Base-by-base conservation (phyloP, 192 early-diverging fungal species). In the Backusella westeae region DNA sequence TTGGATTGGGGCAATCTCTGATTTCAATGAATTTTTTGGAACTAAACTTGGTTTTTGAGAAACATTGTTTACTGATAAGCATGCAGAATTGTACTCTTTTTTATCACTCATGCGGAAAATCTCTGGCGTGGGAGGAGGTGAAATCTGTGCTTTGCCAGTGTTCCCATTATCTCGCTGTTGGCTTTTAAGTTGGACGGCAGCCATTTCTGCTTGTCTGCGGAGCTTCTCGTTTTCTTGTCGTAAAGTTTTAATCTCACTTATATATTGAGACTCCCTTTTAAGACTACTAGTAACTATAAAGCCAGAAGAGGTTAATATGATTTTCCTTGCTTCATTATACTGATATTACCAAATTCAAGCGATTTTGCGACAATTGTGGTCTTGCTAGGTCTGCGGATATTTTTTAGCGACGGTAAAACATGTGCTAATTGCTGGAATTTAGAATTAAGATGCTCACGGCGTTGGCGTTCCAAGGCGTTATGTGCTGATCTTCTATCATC, bases 371-470 rank as follows among this genome's bases (percentile, higher is more conserved):
- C 94, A 71, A 95, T 95, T 66, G 89, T 89, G 35, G 92, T 90
- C 77, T 95, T 95, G 69, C 90, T 91, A 29, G 94, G 94, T 71
- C 94, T 89, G 49, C 92, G 87, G 69, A 93, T 89, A 66, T 88
- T 85, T 70, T 83, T 83, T 29, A 94, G 87, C 19, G 91, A 83
- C 38, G 93, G 94, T 35, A 95, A 84, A 29, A 92, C 88, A 74
- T 91, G 87, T 17, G 94, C 94, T 65, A 95, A 79, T 26, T 94
- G 91, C 76, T 93, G 93, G 79, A 95, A 94, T 79, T 93, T 90
- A 19, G 84, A 85, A 78, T 95, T 95, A 56, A 95, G 87, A 17
- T 83, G 88, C 84, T 95, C 94, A 34, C 94, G 91, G 72, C 94
- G 83, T 71, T 92, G 92, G 12, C 94, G 85, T 78, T 95, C 94